Evolutionary conservation across 768 basidiomycete species (phyloP).

Genomic region (Kwoniella sp.): DNA sequence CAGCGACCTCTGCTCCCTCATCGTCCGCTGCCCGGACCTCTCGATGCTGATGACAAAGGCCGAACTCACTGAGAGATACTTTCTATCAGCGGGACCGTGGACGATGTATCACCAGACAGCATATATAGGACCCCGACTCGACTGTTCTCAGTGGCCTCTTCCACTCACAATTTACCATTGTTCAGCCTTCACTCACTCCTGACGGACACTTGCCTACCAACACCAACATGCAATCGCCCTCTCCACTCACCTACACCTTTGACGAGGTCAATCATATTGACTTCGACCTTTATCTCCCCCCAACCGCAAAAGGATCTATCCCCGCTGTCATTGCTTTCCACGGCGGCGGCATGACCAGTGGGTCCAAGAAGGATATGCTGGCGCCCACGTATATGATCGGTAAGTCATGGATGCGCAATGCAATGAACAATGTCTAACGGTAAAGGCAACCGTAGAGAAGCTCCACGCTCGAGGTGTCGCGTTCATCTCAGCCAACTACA

Average conservation of each 20-base stretch:
- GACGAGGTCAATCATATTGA: constrained; percentile 6
- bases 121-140: too few species aligned
- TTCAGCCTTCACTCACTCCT: too few species aligned
- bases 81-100: too few species aligned
- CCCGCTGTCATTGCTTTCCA: constrained; percentile 8
- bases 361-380: constrained; percentile 4
- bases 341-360: constrained; percentile 6
- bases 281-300: constrained; percentile 3
- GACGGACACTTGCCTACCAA: too few species aligned
- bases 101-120: too few species aligned
- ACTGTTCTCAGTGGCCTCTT: too few species aligned
- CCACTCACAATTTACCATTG: too few species aligned
- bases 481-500: constrained; percentile 10
- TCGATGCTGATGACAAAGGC: too few species aligned
- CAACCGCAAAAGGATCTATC: not conserved
- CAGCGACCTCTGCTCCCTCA: too few species aligned
- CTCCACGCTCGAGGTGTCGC: not conserved
- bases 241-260: not conserved
- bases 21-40: too few species aligned
- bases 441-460: not conserved
- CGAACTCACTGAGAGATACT: too few species aligned
- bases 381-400: not conserved
- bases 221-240: not conserved
- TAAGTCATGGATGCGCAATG: not conserved
- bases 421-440: not conserved